Evolutionary conservation across 805 yeast genomes (phyloP).

Genomic region (Jamesozyma spencerorum): DNA sequence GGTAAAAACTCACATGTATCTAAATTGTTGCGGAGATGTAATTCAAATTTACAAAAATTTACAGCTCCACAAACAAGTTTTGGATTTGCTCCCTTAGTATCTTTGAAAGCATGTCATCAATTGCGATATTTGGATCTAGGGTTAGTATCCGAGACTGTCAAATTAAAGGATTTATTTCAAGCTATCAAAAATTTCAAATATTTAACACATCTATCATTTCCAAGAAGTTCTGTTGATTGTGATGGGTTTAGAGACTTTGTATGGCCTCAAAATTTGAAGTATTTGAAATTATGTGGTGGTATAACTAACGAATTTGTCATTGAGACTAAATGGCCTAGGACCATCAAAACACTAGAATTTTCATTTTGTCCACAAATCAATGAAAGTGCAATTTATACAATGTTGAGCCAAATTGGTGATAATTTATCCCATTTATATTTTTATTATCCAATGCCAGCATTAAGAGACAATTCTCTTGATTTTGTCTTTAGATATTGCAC

Average conservation of each 20-base stretch:
- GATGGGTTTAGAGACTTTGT: constrained; percentile 34
- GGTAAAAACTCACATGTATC: constrained; percentile 91
- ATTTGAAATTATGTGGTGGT: constrained; percentile 79
- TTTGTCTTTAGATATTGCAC: constrained; percentile 70
- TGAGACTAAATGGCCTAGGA: constrained; percentile 59
- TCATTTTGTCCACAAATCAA: constrained; percentile 80
- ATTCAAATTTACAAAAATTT: constrained; percentile 53
- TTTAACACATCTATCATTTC: constrained; percentile 73
- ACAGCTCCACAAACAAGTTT: constrained; percentile 93
- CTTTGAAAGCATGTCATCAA: constrained; percentile 60
- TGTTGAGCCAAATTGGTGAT: constrained; percentile 58
- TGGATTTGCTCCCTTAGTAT: constrained; percentile 82
- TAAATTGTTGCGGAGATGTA: constrained; percentile 68
- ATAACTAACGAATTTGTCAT: constrained; percentile 71
- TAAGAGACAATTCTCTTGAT: constrained; percentile 64
- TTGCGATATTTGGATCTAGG: constrained; percentile 66
- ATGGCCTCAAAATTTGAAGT: constrained; percentile 78
- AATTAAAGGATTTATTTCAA: constrained; percentile 65
- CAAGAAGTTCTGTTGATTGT: constrained; percentile 76
- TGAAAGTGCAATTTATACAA: constrained; percentile 52
- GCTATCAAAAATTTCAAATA: constrained; percentile 56
- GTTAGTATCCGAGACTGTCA: constrained; percentile 83
- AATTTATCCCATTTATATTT: constrained; percentile 55
- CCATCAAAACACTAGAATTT: constrained; percentile 63
- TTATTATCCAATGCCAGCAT: constrained; percentile 82